phyloP scores from a whole-genome alignment of 768 basidiomycete genomes.

The Leccinum fibrillosum region DNA sequence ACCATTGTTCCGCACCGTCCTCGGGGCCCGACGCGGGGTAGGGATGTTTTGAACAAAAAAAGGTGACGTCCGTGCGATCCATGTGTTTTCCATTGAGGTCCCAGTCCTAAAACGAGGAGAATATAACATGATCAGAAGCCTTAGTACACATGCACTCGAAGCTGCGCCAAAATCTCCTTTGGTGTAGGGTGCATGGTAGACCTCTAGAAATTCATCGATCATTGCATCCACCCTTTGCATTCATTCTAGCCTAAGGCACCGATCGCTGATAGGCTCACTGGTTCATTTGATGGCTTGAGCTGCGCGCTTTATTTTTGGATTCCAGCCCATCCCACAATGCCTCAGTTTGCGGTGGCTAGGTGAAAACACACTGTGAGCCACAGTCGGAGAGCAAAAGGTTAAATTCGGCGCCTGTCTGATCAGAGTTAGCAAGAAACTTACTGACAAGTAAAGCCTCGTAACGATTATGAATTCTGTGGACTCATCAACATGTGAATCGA shows the following conservation, averaged over 20 bases:
- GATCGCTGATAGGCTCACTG: background rate
- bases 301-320: background rate
- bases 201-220: background rate
- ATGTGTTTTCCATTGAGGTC: background rate
- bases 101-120: background rate
- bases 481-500: background rate
- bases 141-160: no score
- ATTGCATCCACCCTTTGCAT: background rate
- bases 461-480: background rate
- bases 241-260: background rate
- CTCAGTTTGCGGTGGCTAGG: background rate
- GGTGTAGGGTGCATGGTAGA: background rate
- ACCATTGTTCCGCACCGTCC: background rate
- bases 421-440: slow-evolving; percentile 28
- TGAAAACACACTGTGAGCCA: background rate
- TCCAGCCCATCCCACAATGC: background rate
- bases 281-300: background rate
- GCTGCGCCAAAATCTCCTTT: background rate
- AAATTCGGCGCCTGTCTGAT: slow-evolving; percentile 36
- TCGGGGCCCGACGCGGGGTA: background rate
- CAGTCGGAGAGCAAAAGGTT: background rate
- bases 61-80: background rate
- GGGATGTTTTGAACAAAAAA: background rate
- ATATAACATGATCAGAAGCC: background rate
- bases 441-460: slow-evolving; percentile 34